Evolutionary conservation across 352 stramenopile genomes (phyloP).

Genomic region (Pythium chondricola): DNA sequence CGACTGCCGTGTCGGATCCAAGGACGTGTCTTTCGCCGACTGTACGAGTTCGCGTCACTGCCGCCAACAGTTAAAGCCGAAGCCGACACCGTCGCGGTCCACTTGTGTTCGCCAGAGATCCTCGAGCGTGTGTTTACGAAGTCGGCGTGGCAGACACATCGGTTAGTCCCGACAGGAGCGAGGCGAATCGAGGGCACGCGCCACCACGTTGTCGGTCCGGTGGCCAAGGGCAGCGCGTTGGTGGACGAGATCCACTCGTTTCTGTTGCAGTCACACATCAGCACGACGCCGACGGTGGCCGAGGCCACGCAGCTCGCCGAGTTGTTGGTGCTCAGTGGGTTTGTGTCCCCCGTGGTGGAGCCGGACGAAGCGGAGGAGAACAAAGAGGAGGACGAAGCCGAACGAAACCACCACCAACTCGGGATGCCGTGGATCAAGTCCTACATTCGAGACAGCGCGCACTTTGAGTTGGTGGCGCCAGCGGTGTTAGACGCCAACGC

Average conservation of each 20-base stretch:
- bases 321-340: constrained; percentile 26
- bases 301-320: constrained; percentile 24
- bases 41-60: constrained; percentile 18
- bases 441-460: constrained; percentile 26
- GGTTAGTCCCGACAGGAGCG: too few relatives aligned
- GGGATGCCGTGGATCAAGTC: constrained; percentile 2
- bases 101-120: constrained; percentile 8
- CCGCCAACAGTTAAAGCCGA: constrained; percentile 10
- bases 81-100: constrained; percentile 7
- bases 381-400: constrained; percentile 1
- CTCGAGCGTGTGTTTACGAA: constrained; percentile 14
- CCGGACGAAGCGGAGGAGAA: constrained; percentile 8
- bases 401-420: background rate
- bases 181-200: background rate
- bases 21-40: constrained; percentile 25
- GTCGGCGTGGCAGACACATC: constrained; percentile 1
- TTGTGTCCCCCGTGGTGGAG: constrained; percentile 26
- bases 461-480: constrained; percentile 44
- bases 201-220: constrained; percentile 11
- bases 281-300: constrained; percentile 13
- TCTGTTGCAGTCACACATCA: constrained; percentile 19
- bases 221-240: constrained; percentile 34
- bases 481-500: constrained; percentile 1
- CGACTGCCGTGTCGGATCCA: constrained; percentile 1
- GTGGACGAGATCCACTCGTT: constrained; percentile 22